A percentile compares a stretch with the other conserved stretches of the same genome.
These are phyloP conservation scores for Clathrus columnatus DNA, from an alignment of 768 basidiomycete genomes.

Conservation along the genomic window DNA sequence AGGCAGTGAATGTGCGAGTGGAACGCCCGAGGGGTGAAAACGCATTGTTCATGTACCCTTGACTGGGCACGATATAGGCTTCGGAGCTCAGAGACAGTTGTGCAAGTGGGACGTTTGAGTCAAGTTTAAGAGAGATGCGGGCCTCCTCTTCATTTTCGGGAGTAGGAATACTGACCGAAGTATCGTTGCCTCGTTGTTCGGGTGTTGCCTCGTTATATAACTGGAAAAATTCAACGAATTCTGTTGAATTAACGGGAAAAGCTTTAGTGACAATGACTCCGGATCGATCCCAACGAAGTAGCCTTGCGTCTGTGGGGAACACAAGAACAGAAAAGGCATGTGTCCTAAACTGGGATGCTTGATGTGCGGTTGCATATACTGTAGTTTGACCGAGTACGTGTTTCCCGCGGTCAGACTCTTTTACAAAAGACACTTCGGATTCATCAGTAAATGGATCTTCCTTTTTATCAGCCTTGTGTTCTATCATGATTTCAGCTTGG, in stretches of 20 bases:
- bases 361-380: neutral
- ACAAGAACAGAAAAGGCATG: neutral
- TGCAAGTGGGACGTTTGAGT: neutral
- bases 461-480: too few relatives aligned
- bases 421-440: too few relatives aligned
- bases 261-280: neutral
- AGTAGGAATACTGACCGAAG: neutral
- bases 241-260: too few relatives aligned
- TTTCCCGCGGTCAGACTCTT: neutral
- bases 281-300: neutral
- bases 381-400: neutral
- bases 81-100: neutral
- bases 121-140: neutral
- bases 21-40: neutral
- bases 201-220: neutral
- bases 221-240: too few relatives aligned
- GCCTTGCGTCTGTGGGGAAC: neutral
- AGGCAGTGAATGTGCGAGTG: neutral
- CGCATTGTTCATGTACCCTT: neutral
- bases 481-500: too few relatives aligned
- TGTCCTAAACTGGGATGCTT: neutral
- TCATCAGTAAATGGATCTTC: too few relatives aligned
- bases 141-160: neutral
- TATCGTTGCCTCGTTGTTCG: neutral
- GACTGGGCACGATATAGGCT: neutral